Evolutionary conservation across 352 stramenopile species (phyloP), one percentile per base, ranked within the genome.

Genomic region (Thraustochytrium striatum): DNA sequence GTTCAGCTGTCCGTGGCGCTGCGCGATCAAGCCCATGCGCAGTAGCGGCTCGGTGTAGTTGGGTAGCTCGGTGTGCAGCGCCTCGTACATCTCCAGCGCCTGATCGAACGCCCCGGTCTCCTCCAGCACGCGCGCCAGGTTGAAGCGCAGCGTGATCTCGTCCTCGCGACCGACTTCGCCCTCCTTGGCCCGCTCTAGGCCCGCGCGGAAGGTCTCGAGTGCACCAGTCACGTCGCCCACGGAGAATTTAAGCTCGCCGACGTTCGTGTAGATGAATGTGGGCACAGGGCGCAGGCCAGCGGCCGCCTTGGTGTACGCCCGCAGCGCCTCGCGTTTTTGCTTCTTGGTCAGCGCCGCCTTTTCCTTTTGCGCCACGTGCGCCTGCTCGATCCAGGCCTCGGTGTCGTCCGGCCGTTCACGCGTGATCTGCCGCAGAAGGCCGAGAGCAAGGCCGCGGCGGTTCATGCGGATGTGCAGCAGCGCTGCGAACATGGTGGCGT

Each of bases 361-460:
- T 21, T 55, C 65, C 65, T 75, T 75, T 75, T 75, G 65, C 65
- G 68, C 11, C 43, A 75, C 65, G 25, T 43, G 65, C 16, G 65
- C 65, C 52, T 75, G 30, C 39, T 75, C 65, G 21, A 75, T 39
- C 65, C 65, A 75, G 5, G 65, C 65, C 52, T 75, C 65, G 41
- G 30, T 55, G 65, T 75, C 65, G 0, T 13, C 65, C 35, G 65
- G 65, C 28, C 61, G 30, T 0, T 75, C 65, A 39, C 25, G 39
- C 35, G 65, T 75, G 7, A 75, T 25, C 39, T 75, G 65, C 39
- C 65, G 32, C 43, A 75, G 52, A 9, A 55, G 65, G 30, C 8
- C 41, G 7, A 75, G 44, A 30, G 65, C 65, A 30, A 61, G 43
- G 30, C 39, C 65, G 39, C 65, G 65, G 16, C 65, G 65, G 30